Conservation (phyloP, 164 flowering plant species). For the Taxillus chinensis region DNA sequence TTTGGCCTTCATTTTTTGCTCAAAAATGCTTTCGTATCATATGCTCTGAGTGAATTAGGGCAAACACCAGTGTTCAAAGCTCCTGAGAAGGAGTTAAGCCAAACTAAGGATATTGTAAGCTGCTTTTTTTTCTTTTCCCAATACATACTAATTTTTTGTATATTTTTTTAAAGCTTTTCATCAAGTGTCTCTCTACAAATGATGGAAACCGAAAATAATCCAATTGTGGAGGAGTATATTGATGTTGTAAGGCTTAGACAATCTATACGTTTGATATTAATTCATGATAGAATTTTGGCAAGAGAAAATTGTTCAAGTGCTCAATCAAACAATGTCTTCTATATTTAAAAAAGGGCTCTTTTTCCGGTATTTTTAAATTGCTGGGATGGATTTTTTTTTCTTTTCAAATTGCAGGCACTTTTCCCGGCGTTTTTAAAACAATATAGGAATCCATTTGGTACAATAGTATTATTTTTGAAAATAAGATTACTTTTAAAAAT, state of each 20-base stretch:
- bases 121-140: background rate
- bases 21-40: conserved; percentile 72
- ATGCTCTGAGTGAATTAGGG: conserved; percentile 70
- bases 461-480: too few relatives aligned
- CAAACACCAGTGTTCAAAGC: conserved; percentile 63
- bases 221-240: conserved; percentile 63
- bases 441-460: too few relatives aligned
- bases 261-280: conserved; percentile 75
- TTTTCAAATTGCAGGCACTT: too few relatives aligned
- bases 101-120: conserved; percentile 82
- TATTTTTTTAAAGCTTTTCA: conserved; percentile 2
- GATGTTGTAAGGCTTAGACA: conserved; percentile 71
- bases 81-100: conserved; percentile 59
- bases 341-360: too few relatives aligned
- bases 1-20: conserved; percentile 74
- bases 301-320: conserved; percentile 41
- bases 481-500: too few relatives aligned
- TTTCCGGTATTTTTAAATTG: too few relatives aligned
- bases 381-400: too few relatives aligned
- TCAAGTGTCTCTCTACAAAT: conserved; percentile 34
- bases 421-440: too few relatives aligned
- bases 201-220: conserved; percentile 51
- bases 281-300: conserved; percentile 39
- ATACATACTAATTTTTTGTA: background rate
- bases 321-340: too few relatives aligned